Conservation (phyloP, 106 monocot species). For the Acorus calamus region DNA sequence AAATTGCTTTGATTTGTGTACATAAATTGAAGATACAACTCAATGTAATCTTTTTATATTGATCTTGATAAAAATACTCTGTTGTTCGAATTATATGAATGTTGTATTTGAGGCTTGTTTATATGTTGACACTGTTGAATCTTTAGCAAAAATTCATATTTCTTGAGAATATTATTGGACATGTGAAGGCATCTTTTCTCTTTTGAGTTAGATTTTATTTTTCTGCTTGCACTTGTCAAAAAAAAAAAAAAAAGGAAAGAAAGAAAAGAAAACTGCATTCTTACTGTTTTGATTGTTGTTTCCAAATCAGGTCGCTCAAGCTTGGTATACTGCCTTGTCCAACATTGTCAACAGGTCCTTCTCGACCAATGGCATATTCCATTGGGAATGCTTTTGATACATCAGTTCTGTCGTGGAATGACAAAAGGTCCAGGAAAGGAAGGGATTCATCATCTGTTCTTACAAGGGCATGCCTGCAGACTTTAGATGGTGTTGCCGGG, state of each 20-base stretch:
- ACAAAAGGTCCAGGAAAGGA: constrained; percentile 27
- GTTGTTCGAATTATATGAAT: too few species aligned
- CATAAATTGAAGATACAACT: too few species aligned
- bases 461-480: constrained; percentile 55
- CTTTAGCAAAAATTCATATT: too few species aligned
- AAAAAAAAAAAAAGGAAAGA: neutral
- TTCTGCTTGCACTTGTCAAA: neutral
- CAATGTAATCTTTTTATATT: too few species aligned
- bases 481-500: constrained; percentile 62
- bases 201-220: neutral
- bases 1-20: too few species aligned
- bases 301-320: constrained; percentile 56
- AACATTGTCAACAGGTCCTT: constrained; percentile 9
- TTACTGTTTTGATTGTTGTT: constrained; percentile 1
- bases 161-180: too few species aligned
- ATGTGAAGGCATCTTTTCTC: neutral
- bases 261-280: too few species aligned
- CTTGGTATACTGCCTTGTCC: constrained; percentile 38
- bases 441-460: constrained; percentile 54
- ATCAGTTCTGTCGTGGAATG: constrained; percentile 36
- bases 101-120: too few species aligned
- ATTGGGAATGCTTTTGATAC: constrained; percentile 14
- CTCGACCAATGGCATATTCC: constrained; percentile 11
- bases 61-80: too few species aligned
- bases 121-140: too few species aligned